Conservation (phyloP, 805 yeast species). For the Saturnispora ahearnii region DNA sequence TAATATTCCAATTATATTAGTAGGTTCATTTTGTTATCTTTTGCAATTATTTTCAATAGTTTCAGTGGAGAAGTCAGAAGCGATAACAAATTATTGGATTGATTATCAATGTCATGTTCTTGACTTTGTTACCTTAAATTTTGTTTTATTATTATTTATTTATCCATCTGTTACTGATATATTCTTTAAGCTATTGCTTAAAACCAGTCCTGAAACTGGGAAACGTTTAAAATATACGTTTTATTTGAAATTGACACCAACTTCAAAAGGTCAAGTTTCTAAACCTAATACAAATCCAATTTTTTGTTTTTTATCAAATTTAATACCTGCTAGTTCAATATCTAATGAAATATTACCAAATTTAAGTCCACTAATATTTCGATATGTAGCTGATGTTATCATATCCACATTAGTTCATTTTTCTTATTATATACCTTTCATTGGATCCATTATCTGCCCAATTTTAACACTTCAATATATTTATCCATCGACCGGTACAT, state of each 20-base stretch:
- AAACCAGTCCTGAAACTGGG: background rate
- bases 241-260: constrained; percentile 1
- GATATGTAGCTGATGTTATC: constrained; percentile 23
- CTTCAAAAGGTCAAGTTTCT: background rate
- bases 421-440: constrained; percentile 32
- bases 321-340: background rate
- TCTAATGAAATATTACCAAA: background rate
- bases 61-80: background rate
- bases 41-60: background rate
- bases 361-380: constrained; percentile 25
- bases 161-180: background rate
- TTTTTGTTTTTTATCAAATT: background rate
- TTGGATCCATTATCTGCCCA: constrained; percentile 37
- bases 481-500: constrained; percentile 37
- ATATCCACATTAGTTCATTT: constrained; percentile 27
- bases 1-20: constrained; percentile 1
- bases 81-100: constrained; percentile 1
- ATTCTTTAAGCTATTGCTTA: background rate
- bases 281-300: background rate
- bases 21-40: background rate
- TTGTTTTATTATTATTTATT: background rate
- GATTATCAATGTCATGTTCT: constrained; percentile 9
- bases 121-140: constrained; percentile 2
- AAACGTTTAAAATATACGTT: background rate
- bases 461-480: constrained; percentile 36